phyloP scores from a whole-genome alignment of 306 rosid species.

The Dicorynia guianensis region DNA sequence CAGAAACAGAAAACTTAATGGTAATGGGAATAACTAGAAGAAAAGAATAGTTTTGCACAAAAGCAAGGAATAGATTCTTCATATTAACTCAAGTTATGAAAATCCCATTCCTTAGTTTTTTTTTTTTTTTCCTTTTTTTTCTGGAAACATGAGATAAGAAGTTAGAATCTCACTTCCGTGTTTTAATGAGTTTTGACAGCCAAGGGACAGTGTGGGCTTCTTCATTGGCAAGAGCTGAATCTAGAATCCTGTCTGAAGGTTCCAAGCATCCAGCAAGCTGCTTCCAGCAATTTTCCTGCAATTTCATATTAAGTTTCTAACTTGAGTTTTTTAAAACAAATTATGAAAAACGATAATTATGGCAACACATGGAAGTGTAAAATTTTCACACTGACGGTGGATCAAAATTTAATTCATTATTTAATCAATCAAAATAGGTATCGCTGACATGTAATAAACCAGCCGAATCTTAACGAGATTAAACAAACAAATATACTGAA shows the following conservation, averaged over 20 bases:
- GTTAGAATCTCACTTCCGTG: slow-evolving; percentile 48
- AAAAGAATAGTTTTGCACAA: slow-evolving; percentile 9
- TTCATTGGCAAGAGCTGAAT: slow-evolving; percentile 80
- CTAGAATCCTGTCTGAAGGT: slow-evolving; percentile 73
- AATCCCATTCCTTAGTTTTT: neutral
- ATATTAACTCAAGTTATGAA: slow-evolving; percentile 4
- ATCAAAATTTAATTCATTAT: too few species aligned
- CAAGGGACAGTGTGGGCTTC: slow-evolving; percentile 23
- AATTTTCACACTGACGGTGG: too few species aligned
- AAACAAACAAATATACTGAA: too few species aligned
- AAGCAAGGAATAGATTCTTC: slow-evolving; percentile 14
- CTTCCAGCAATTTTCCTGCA: slow-evolving; percentile 88
- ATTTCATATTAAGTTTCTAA: slow-evolving; percentile 32
- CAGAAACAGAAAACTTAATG: neutral
- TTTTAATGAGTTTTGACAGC: slow-evolving; percentile 20
- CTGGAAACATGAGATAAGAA: slow-evolving; percentile 21
- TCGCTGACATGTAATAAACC: slow-evolving; percentile 6
- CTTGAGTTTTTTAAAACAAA: slow-evolving; percentile 27
- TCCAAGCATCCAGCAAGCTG: slow-evolving; percentile 81
- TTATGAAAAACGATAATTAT: neutral
- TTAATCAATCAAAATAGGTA: slow-evolving; percentile 7
- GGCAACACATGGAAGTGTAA: too few species aligned
- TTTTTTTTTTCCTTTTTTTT: too few species aligned
- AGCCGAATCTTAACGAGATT: neutral
- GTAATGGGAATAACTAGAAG: slow-evolving; percentile 7